These are phyloP conservation scores for Cicer judaicum DNA, from an alignment of 306 rosid species.

Conservation along the genomic window DNA sequence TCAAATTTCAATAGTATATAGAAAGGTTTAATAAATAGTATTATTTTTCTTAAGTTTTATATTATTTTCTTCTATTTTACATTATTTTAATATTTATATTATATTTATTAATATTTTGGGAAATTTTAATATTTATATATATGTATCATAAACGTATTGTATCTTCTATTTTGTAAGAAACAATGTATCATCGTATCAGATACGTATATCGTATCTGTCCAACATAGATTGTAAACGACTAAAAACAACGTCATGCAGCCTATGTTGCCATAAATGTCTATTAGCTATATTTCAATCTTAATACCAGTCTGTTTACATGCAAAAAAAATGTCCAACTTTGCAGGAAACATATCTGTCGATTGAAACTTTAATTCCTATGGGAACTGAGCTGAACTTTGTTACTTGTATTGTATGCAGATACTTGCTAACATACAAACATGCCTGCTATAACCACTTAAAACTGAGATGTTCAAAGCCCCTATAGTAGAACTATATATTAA, in stretches of 20 bases:
- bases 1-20: too few relatives aligned
- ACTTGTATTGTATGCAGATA: background rate
- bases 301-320: background rate
- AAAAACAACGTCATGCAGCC: conserved; percentile 1
- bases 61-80: too few relatives aligned
- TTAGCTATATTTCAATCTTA: conserved; percentile 21
- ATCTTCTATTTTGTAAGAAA: too few relatives aligned
- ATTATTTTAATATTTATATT: too few relatives aligned
- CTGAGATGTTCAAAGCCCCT: conserved; percentile 31
- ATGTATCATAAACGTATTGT: too few relatives aligned
- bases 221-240: background rate
- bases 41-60: too few relatives aligned
- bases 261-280: conserved; percentile 3
- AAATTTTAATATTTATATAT: too few relatives aligned
- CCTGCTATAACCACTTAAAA: conserved; percentile 13
- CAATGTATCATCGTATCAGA: too few relatives aligned
- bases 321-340: background rate
- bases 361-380: too few relatives aligned
- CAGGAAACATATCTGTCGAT: background rate
- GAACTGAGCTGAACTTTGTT: background rate
- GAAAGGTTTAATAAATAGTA: too few relatives aligned
- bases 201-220: too few relatives aligned
- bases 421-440: background rate
- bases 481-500: background rate
- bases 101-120: too few relatives aligned